Conservation (phyloP, 73 alveolate genomes). For the Symbiodinium pilosum region DNA sequence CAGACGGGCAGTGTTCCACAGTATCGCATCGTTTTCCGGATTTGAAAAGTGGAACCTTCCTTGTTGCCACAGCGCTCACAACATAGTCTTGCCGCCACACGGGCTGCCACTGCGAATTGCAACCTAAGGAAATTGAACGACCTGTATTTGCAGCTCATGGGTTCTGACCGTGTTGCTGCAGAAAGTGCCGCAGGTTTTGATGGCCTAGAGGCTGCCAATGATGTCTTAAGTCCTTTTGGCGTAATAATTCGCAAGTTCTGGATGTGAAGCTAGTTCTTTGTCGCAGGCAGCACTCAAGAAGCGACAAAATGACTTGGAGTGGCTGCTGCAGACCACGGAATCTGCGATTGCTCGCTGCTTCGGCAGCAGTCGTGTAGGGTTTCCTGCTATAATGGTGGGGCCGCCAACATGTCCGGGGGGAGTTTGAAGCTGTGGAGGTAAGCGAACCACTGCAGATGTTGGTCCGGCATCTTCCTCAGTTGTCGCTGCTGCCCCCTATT, state of each 20-base stretch:
- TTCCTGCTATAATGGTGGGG: neutral
- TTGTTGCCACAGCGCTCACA: neutral
- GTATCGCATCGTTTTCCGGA: too few species aligned
- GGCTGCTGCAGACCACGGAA: slow-evolving; percentile 39
- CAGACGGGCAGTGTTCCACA: too few species aligned
- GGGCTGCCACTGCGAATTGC: too few species aligned
- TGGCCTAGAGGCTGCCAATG: neutral
- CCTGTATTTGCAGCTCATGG: slow-evolving; percentile 49
- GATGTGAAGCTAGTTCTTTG: neutral
- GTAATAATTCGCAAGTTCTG: too few species aligned
- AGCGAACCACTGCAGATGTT: neutral
- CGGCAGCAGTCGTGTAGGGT: neutral
- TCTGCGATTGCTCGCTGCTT: slow-evolving; percentile 51
- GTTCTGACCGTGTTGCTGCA: neutral
- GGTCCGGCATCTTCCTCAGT: too few species aligned
- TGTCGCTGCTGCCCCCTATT: too few species aligned
- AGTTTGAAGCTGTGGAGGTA: neutral
- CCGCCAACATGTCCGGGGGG: neutral
- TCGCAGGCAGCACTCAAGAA: slow-evolving; percentile 21
- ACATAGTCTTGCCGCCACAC: neutral
- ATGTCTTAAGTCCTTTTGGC: too few species aligned
- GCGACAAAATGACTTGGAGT: slow-evolving; percentile 33
- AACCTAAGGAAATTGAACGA: neutral
- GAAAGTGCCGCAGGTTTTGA: neutral
- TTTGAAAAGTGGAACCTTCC: too few species aligned